Evolutionary conservation across 2,329 filamentous ascomycete genomes (phyloP).

Genomic region (Fusarium brachygibbosum): DNA sequence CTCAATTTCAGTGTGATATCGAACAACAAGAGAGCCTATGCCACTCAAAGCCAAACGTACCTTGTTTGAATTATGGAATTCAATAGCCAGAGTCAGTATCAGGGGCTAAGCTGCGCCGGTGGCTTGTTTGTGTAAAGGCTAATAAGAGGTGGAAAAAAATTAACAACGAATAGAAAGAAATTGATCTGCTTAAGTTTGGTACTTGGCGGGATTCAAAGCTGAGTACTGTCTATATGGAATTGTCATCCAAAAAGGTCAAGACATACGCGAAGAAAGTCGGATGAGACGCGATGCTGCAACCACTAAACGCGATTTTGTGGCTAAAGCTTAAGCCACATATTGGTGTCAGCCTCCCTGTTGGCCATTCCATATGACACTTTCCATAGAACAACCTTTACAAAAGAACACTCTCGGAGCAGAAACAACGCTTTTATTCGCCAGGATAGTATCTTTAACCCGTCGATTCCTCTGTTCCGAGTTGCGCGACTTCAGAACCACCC

Average conservation of each 20-base stretch:
- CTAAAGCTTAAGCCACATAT: slow-evolving; percentile 47
- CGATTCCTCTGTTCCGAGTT: neutral
- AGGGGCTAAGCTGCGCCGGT: neutral
- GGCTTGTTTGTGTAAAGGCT: neutral
- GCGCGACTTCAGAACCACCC: slow-evolving; percentile 14
- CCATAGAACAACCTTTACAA: slow-evolving; percentile 23
- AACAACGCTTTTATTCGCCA: neutral
- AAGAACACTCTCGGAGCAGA: slow-evolving; percentile 1
- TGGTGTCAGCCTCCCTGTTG: slow-evolving; percentile 30
- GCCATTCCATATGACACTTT: slow-evolving; percentile 30
- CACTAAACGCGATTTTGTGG: slow-evolving; percentile 50
- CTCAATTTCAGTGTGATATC: neutral
- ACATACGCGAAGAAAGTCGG: slow-evolving; percentile 16
- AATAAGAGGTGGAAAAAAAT: no score
- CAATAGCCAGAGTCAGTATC: slow-evolving; percentile 5
- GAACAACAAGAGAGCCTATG: neutral
- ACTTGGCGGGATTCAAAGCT: neutral
- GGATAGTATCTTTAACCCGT: neutral
- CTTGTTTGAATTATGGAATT: slow-evolving; percentile 9
- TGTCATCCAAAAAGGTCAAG: slow-evolving; percentile 8
- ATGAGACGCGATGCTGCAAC: slow-evolving; percentile 45
- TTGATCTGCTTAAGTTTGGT: neutral
- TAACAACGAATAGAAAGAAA: neutral
- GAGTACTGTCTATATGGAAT: neutral
- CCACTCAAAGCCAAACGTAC: slow-evolving; percentile 5